Base-by-base conservation (phyloP, 345 rosid species). In the Cardamine resedifolia region DNA sequence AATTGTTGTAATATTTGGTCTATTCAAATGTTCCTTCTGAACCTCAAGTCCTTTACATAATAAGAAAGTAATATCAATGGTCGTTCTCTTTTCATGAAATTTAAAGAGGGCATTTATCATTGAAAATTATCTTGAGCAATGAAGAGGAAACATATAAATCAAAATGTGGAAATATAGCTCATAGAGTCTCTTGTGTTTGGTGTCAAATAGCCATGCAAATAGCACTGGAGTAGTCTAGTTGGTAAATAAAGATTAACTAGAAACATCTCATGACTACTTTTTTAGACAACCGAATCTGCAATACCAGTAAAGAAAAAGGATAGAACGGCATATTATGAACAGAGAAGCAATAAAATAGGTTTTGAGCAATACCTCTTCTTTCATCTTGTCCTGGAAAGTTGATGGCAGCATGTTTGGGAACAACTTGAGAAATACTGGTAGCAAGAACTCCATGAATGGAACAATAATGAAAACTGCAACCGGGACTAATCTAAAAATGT, bases 391-490 rank as follows among this genome's bases (percentile, higher is more conserved):
- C 83, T 93, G 97, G 81, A 93, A 93, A 41, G 97, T 93, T 60
- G 98, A 93, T 18, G 98, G 98, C 76, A 93, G 81, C 98, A 93
- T 89, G 83, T 89, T 93, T 60, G 98, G 98, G 67, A 93, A 93
- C 58, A 90, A 47, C 81, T 89, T 89, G 47, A 93, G 81, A 79
- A 88, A 88, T 59, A 93, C 96, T 0, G 98, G 98, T 43, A 93
- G 86, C 84, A 93, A 84, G 74, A 93, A 93, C 83, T 93, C 98
- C 98, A 90, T 93, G 82, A 93, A 90, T 23, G 97, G 98, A 70
- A 93, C 98, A 50, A 93, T 86, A 63, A 93, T 84, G 61, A 93
- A 93, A 60, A 93, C 90, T n/a, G 92, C 90, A 69, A 90, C 58
- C 4, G 92, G 96, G 34, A 87, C 96, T 64, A 90, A 85, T 83